Evolutionary conservation across 805 yeast genomes (phyloP), one percentile per base, ranked within the genome.

Genomic region (Ogataea populi-albae): DNA sequence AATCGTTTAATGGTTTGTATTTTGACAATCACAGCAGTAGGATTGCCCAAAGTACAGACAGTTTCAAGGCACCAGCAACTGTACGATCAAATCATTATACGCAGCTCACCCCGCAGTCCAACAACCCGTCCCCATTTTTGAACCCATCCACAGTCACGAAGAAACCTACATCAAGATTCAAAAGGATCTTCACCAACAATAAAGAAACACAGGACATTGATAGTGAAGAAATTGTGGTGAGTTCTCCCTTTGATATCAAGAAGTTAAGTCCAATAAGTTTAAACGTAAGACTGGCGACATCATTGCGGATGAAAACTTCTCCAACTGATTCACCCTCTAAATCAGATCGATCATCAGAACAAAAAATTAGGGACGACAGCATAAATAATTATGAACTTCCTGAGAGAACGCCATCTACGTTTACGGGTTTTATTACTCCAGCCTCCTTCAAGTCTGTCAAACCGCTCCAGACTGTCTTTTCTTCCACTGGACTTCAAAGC

Each of bases 391-490:
- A 28, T 15, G 17, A 16, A 18, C 34, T 28, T 27, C 17, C 30
- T 8, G 29, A 35, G 26, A 46, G 33, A 4, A 45, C 54, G 4
- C 52, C 53, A 4, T 23, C 44, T 7, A 30, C 40, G 14, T 16
- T 7, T 20, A 41, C 42, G 10, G 44, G 42, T 4, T 65, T 64
- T 38, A 50, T 59, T 22, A 72, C 81, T 0, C 79, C 83, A 1
- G 76, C 71, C 25, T 66, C 73, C 11, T 85, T 81, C 59, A 74
- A 77, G 45, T 75, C 77, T 31, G 93, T 84, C 16, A 84, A 82
- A 54, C 96, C 96, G 3, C 68, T 86, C 25, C 95, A 86, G 55
- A 81, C 89, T 0, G 95, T 93, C 11, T 86, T 86, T 59, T 71
- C 77, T 55, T 74, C 89, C 2, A 65, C 85, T 0, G 96, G 96